Evolutionary conservation across 805 yeast genomes (phyloP), one percentile per base, ranked within the genome.

Genomic region (Suhomyces kilbournensis): DNA sequence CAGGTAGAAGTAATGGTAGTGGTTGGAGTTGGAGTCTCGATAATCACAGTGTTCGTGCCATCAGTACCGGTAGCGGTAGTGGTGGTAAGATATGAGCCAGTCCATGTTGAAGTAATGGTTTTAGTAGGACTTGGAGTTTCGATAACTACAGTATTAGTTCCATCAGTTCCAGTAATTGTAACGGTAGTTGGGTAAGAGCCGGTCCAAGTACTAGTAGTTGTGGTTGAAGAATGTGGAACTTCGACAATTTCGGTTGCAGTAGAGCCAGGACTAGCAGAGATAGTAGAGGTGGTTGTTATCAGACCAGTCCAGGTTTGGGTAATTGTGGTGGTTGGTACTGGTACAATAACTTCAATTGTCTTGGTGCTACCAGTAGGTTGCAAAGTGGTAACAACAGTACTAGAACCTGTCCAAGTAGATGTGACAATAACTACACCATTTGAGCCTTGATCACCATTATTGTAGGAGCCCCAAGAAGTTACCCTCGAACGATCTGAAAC

Each of bases 191-290:
- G 49, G 28, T 14, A 22, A 7, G 55, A n/a, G 4, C 57, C 58
- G 22, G 63, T 51, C 55, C 57, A 59, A 1, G 61, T 53, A 6
- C 53, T 19, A 10, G 66, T 62, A 3, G 49, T 39, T 4, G 62
- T 60, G 14, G 46, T 46, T 12, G 58, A 54, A 25, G 62, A 61
- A 17, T 42, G 23, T 5, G 65, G 65, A 9, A 56, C 52, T 8
- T 55, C 48, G 7, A 59, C 52, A 8, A 55, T 30, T 3, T 55
- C 54, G 2, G 60, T 56, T 25, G 52, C 35, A 5, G 35, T 32
- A 32, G 35, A 32, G 2, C 35, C 35, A 32, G 17, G 17, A n/a
- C 3, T 7, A 32, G 35, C 35, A n/a, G 35, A 3, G 6, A 32
- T 23, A 7, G 35, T 32, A n/a, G 35, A 32, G 3, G 35, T 32